Evolutionary conservation across 495 filamentous ascomycete species (phyloP), one percentile per base, ranked within the genome.

Genomic region (Cairneyella variabilis): DNA sequence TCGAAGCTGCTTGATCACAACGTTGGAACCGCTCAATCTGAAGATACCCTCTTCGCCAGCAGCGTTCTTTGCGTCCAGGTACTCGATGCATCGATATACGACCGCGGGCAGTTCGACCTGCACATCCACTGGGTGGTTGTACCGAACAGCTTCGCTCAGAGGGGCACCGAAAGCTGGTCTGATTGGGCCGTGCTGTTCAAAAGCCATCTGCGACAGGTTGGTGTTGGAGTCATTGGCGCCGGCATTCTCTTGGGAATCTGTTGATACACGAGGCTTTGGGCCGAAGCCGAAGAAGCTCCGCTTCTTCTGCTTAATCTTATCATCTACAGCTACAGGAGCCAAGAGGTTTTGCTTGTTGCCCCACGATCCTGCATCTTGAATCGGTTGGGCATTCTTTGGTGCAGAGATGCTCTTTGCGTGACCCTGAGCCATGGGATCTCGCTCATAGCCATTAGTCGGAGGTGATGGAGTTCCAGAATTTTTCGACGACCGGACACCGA

Each of bases 11-110:
- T 93, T 96, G 70, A 97, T 93, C 30, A 96, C 85, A 47, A 92
- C 81, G 63, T 93, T 97, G 0, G 92, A 96, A 21, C 93, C 93
- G 58, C 90, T 97, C 45, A 98, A 73, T 23, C 93, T 84, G 77
- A 98, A 98, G 21, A 98, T 97, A 32, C 93, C 93, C 68, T 98
- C 93, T 66, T 98, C 93, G 18, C 70, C 75, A 16, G 85, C 78
- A 34, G 92, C 95, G 48, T 86, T 82, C 70, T 95, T 90, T 12
- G 83, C 77, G 44, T 88, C 84, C 21, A 98, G 77, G 66, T 96
- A 98, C 65, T 97, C 90, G 56, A 98, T 87, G 61, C 91, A 97
- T 39, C 93, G 87, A 72, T 95, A 97, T 37, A 97, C 91, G 1
- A 97, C 93, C n/a, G 95, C 89, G 7, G 93, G 93, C 28, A 98